phyloP scores from a whole-genome alignment of 2,329 filamentous ascomycete species.

The Elsinoe arachidis region DNA sequence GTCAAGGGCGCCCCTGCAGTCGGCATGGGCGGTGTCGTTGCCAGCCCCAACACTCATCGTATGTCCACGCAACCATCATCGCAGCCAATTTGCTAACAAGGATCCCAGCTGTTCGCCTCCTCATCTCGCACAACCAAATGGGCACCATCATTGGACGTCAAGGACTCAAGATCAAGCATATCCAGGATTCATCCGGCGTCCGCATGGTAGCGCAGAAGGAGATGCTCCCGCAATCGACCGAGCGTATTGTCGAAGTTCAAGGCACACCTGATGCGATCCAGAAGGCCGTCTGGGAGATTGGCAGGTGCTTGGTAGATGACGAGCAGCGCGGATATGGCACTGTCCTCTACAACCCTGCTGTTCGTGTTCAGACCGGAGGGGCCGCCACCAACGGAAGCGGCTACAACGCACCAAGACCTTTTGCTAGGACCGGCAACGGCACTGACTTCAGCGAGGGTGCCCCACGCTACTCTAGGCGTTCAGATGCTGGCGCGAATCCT shows the following conservation, averaged over 20 bases:
- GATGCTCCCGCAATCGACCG: slow-evolving; percentile 97
- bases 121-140: slow-evolving; percentile 99
- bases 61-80: slow-evolving; percentile 36
- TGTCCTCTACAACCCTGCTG: slow-evolving; percentile 92
- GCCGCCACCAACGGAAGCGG: slow-evolving; percentile 45
- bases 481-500: slow-evolving; percentile 69
- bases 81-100: slow-evolving; percentile 14
- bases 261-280: slow-evolving; percentile 92
- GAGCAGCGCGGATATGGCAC: slow-evolving; percentile 96
- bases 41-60: slow-evolving; percentile 91
- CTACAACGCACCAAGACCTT: slow-evolving; percentile 33
- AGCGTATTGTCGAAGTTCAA: slow-evolving; percentile 94
- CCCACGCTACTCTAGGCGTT: slow-evolving; percentile 65
- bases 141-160: slow-evolving; percentile 96
- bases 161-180: slow-evolving; percentile 98
- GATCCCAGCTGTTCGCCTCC: slow-evolving; percentile 74
- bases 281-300: slow-evolving; percentile 96
- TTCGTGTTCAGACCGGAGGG: slow-evolving; percentile 65
- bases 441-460: slow-evolving; percentile 89
- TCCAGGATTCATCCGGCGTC: slow-evolving; percentile 91
- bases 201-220: slow-evolving; percentile 99
- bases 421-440: slow-evolving; percentile 91
- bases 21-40: slow-evolving; percentile 88
- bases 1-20: slow-evolving; percentile 89
- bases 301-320: slow-evolving; percentile 95